Evolutionary conservation across 2,329 filamentous ascomycete species (phyloP).

Genomic region (Hypocreales sp.): DNA sequence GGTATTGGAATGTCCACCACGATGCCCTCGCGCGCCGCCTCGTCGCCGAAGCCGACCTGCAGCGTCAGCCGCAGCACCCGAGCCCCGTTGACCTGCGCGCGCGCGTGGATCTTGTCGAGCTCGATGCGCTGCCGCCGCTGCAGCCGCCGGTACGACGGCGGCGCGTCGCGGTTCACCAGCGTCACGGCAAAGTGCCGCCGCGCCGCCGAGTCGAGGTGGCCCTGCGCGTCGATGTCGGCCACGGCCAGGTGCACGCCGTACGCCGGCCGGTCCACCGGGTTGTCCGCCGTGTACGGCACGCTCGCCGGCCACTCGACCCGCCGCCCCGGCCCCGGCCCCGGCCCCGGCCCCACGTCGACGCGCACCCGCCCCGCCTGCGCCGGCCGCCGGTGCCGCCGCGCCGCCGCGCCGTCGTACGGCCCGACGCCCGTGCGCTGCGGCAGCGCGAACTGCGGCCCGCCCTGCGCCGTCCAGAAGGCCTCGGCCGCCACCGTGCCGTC

Average conservation of each 20-base stretch:
- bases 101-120: neutral
- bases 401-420: neutral
- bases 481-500: neutral
- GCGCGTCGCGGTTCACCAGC: neutral
- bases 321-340: neutral
- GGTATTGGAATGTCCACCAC: neutral
- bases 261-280: neutral
- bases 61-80: neutral
- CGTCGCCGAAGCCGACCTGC: neutral
- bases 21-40: neutral
- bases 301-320: neutral
- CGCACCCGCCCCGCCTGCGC: neutral
- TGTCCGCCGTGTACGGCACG: neutral
- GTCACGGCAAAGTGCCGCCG: neutral
- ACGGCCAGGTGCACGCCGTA: too few species aligned
- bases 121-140: neutral
- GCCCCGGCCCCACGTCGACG: neutral
- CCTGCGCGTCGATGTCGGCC: too few species aligned
- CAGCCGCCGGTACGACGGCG: too few species aligned
- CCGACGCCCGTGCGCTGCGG: neutral
- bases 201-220: neutral
- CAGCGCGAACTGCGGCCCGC: constrained; percentile 5
- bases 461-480: constrained; percentile 4
- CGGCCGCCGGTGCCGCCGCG: neutral
- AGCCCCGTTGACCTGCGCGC: neutral